These are phyloP conservation scores for Porcisia hertigi DNA, from an alignment of 208 protist genomes.

Conservation along the genomic window DNA sequence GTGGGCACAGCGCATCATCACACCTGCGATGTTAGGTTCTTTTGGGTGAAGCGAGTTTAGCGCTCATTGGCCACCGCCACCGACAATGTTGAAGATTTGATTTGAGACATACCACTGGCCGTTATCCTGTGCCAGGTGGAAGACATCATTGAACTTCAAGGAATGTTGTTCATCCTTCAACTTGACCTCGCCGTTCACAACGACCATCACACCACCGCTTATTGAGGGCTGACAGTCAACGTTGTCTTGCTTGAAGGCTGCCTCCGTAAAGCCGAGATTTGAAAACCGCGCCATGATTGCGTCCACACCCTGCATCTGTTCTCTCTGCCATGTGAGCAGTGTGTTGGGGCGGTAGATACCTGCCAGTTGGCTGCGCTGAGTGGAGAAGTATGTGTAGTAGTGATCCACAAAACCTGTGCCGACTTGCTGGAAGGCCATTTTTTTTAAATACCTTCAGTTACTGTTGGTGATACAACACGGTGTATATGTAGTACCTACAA, in stretches of 20 bases:
- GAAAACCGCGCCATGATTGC: conserved; percentile 83
- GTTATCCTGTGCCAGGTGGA: conserved; percentile 75
- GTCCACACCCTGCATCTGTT: conserved; percentile 85
- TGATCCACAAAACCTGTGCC: conserved; percentile 76
- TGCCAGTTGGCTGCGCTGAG: conserved; percentile 59
- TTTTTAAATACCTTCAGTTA: background rate
- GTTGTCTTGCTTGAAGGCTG: conserved; percentile 77
- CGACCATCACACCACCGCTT: conserved; percentile 71
- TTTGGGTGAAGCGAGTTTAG: background rate
- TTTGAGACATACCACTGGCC: conserved; percentile 88
- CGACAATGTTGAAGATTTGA: conserved; percentile 89
- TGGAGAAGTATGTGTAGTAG: conserved; percentile 87
- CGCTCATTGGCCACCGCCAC: conserved; percentile 69
- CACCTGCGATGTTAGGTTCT: background rate
- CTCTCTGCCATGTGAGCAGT: conserved; percentile 86
- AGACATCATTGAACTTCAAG: conserved; percentile 90
- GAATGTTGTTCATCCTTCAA: conserved; percentile 81
- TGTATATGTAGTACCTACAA: no score
- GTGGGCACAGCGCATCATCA: background rate
- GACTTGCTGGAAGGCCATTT: conserved; percentile 78
- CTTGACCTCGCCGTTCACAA: conserved; percentile 85
- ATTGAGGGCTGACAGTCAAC: conserved; percentile 84
- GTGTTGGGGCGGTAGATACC: conserved; percentile 78
- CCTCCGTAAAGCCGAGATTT: conserved; percentile 75
- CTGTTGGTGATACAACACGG: no score